phyloP scores from a whole-genome alignment of 1,139 yeast species.

The Saccharomyces pastorianus region DNA sequence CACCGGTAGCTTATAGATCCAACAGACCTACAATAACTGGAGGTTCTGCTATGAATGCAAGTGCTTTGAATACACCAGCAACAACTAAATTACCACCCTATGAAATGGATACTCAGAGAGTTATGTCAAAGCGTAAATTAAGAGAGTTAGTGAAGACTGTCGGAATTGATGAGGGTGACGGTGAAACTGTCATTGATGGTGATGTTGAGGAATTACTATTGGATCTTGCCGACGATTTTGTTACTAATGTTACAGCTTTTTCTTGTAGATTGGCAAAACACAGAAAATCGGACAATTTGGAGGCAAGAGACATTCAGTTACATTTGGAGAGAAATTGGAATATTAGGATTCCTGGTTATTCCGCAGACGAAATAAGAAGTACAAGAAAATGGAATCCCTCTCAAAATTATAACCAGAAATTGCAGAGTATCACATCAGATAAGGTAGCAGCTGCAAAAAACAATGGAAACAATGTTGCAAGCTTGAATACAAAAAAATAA shows the following conservation, averaged over 20 bases:
- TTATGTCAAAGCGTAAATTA: slow-evolving; percentile 79
- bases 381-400: slow-evolving; percentile 78
- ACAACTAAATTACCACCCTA: slow-evolving; percentile 68
- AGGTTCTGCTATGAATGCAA: slow-evolving; percentile 69
- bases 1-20: slow-evolving; percentile 52
- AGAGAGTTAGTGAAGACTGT: slow-evolving; percentile 78
- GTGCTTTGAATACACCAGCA: slow-evolving; percentile 67
- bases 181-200: slow-evolving; percentile 87
- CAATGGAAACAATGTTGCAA: slow-evolving; percentile 1
- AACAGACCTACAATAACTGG: slow-evolving; percentile 78
- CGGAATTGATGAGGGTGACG: slow-evolving; percentile 78
- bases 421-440: slow-evolving; percentile 47
- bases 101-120: slow-evolving; percentile 77
- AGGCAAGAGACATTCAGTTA: slow-evolving; percentile 81
- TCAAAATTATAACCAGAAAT: slow-evolving; percentile 58
- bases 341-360: slow-evolving; percentile 85
- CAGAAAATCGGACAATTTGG: slow-evolving; percentile 80
- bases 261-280: slow-evolving; percentile 94
- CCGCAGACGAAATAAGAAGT: slow-evolving; percentile 82
- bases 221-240: slow-evolving; percentile 94
- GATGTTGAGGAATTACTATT: slow-evolving; percentile 87
- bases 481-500: background rate
- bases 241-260: slow-evolving; percentile 79
- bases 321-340: slow-evolving; percentile 95
- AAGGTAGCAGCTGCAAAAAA: slow-evolving; percentile 11